Evolutionary conservation across 176 grass and related monocot species (phyloP), one percentile per base, ranked within the genome.

Genomic region (Microstegium vimineum): DNA sequence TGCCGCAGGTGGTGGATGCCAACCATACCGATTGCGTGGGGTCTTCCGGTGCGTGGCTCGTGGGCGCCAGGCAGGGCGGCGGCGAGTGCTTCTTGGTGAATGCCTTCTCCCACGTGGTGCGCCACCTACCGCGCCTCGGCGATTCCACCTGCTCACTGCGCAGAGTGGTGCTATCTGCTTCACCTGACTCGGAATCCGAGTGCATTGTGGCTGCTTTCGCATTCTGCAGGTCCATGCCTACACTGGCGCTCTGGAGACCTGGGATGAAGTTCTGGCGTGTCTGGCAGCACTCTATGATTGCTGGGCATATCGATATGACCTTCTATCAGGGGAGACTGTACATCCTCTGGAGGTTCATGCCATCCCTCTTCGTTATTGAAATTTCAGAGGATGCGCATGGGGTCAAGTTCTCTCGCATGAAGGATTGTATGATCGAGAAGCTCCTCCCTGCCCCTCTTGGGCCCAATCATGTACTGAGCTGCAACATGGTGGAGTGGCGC

Each of bases 11-110:
- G 17, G 23, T 71, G 64, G 20, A 9, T 0, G 30, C 4, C 9
- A 7, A 7, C 10, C 0, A 13, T 5, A 0, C 33, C 64, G 8
- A 16, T 4, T 78, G 65, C 5, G 51, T 85, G 36, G 74, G 83
- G 2, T 71, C 74, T 1, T 85, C 5, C 1, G 83, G 8, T 0
- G 20, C n/a, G 8, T 85, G 74, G 74, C 64, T 85, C 5, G 74
- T 71, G 28, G 74, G 64, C 25, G 30, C 36, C n/a, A 12, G 25
- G 1, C 22, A 72, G 23, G 15, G 5, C 11, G 34, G 38, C 38
- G 68, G 68, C 5, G 76, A 73, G 32, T 72, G 75, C 67, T 86
- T 86, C 57, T 23, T 79, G 57, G 40, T 86, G 23, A 52, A 80
- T 1, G 76, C 54, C 17, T 86, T 86, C 41, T 86, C 76, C 20